Base-by-base conservation (phyloP, 805 yeast genomes). In the Zygosaccharomyces rouxii region DNA sequence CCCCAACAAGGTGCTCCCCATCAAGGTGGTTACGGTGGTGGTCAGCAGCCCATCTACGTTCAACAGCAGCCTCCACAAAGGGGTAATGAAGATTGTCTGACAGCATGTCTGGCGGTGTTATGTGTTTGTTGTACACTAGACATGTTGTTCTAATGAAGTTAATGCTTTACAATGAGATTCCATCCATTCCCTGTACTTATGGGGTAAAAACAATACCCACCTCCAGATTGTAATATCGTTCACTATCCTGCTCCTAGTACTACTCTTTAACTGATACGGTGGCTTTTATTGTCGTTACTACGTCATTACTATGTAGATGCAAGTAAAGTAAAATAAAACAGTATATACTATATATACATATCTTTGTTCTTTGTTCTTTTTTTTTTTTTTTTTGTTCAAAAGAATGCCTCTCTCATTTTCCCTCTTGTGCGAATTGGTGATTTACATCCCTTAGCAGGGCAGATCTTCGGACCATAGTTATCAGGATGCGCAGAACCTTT, bases 91-190 rank as follows among this genome's bases (percentile, higher is more conserved):
- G 76, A 68, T 51, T 78, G 82, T 64, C 65, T 76, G 56, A 65
- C 75, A 56, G 82, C 76, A 10, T 78, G 82, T 68, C 59, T 78
- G 39, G 81, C 78, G 19, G 80, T 78, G 21, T 48, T 77, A 61
- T 78, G 83, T 73, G 53, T 78, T 50, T 78, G 83, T 59, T 77
- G 79, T 60, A 74, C 82, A 22, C 55, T 78, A 50, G 81, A 78
- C 56, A 73, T 78, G 47, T 45, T 78, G 14, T 74, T 77, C 54
- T 78, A 65, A 60, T 23, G 11, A 14, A 7, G 23, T 13, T 10
- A 18, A 3, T 0, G 37, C 19, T 4, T 33, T 33, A 14, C 2
- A 25, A 25, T 25, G 10, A 9, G 10, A 25, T 25, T n/a, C 33
- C 14, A 6, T 29, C 10, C 9, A 7, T n/a, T 31, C n/a, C n/a